Conservation (phyloP, 1,139 yeast genomes). For the Sugiyamaella novakii region DNA sequence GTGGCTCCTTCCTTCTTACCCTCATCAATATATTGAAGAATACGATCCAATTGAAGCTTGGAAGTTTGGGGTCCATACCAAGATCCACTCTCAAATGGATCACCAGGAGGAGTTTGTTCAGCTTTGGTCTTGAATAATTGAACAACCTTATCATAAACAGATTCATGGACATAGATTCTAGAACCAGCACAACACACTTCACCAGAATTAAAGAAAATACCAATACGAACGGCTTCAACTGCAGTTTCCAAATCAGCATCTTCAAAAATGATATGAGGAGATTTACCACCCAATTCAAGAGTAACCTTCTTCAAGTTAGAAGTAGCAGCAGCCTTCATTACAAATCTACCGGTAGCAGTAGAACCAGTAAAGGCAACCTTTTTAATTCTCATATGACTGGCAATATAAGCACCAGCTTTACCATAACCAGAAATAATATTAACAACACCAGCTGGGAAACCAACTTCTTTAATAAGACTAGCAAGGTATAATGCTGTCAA, state of each 20-base stretch:
- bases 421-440: conserved; percentile 80
- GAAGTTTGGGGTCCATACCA: conserved; percentile 91
- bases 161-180: conserved; percentile 75
- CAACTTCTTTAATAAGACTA: conserved; percentile 64
- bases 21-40: conserved; percentile 67
- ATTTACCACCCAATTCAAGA: conserved; percentile 83
- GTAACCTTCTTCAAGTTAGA: conserved; percentile 77
- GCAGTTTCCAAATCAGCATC: conserved; percentile 70
- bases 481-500: conserved; percentile 71
- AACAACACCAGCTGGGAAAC: conserved; percentile 78
- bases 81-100: conserved; percentile 69
- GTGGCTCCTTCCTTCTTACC: conserved; percentile 79
- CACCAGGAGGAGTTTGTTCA: conserved; percentile 55
- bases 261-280: conserved; percentile 73
- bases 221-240: conserved; percentile 58
- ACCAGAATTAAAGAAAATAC: conserved; percentile 79
- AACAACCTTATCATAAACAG: conserved; percentile 66
- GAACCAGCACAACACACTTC: conserved; percentile 89
- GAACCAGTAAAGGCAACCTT: conserved; percentile 90
- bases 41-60: conserved; percentile 70
- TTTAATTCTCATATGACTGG: conserved; percentile 67
- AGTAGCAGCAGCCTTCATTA: conserved; percentile 68
- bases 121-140: conserved; percentile 60
- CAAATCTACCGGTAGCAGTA: conserved; percentile 70
- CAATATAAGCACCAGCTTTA: conserved; percentile 72